Conservation (phyloP, 1,284 basidiomycete species). For the Ustilago cynodontis region DNA sequence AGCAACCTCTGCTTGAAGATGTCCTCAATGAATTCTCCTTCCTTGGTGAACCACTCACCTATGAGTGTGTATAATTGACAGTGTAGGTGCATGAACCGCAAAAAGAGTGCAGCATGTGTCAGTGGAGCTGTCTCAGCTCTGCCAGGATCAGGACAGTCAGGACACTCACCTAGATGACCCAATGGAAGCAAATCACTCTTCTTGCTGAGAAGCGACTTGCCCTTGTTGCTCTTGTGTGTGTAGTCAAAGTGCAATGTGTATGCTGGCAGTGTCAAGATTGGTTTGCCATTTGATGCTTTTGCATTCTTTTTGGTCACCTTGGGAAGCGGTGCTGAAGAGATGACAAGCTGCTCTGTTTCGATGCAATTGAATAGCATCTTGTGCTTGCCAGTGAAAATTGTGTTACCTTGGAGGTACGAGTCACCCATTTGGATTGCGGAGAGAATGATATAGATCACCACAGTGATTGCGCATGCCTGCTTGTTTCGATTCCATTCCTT, state of each 20-base stretch:
- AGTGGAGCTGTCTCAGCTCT: neutral
- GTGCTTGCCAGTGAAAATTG: slow-evolving; percentile 62
- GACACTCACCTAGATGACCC: slow-evolving; percentile 60
- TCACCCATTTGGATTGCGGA: slow-evolving; percentile 46
- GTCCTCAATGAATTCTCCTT: slow-evolving; percentile 63
- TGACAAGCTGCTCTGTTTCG: slow-evolving; percentile 56
- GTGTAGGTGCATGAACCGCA: neutral
- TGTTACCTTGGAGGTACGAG: slow-evolving; percentile 55
- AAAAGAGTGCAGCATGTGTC: neutral
- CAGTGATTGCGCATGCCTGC: slow-evolving; percentile 46
- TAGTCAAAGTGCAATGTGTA: slow-evolving; percentile 60
- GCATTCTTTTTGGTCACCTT: slow-evolving; percentile 33
- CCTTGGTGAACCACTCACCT: slow-evolving; percentile 69
- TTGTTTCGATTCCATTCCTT: slow-evolving; percentile 66
- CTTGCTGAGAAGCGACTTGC: slow-evolving; percentile 38
- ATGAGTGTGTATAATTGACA: neutral
- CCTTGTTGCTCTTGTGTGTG: slow-evolving; percentile 51
- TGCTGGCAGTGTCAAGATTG: slow-evolving; percentile 55
- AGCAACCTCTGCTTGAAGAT: slow-evolving; percentile 61
- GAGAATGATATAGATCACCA: slow-evolving; percentile 53
- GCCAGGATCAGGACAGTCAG: neutral
- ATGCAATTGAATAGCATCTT: slow-evolving; percentile 51
- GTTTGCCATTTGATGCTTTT: slow-evolving; percentile 39
- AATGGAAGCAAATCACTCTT: slow-evolving; percentile 52
- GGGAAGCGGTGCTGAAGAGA: slow-evolving; percentile 53